A percentile compares a stretch with the other conserved stretches of the same genome.
phyloP scores from a whole-genome alignment of 768 basidiomycete genomes.

The Lactarius deliciosus region DNA sequence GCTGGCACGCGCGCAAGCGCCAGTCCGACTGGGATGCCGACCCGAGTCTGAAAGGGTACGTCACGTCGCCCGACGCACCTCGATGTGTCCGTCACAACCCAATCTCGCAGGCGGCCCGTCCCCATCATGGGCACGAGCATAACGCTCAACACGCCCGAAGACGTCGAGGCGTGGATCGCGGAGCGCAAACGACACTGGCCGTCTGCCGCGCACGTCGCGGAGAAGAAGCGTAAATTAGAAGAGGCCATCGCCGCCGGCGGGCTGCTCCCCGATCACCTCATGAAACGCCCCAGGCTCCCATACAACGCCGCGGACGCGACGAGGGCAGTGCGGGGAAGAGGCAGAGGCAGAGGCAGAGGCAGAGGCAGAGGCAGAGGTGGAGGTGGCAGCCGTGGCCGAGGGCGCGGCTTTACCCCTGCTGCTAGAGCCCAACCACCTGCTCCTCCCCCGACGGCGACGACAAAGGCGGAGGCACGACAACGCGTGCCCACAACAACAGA shows the following conservation, averaged over 20 bases:
- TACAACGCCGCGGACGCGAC: conserved; percentile 12
- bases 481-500: conserved; percentile 16
- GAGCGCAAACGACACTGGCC: conserved; percentile 90
- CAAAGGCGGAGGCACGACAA: neutral
- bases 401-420: conserved; percentile 26
- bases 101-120: conserved; percentile 55
- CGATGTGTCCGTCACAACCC: neutral
- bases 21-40: conserved; percentile 78
- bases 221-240: conserved; percentile 77
- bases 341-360: conserved; percentile 17
- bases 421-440: neutral
- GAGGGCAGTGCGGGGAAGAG: conserved; percentile 20
- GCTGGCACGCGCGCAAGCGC: conserved; percentile 58
- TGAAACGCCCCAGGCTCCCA: conserved; percentile 42
- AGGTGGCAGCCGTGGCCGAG: conserved; percentile 20
- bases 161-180: conserved; percentile 79
- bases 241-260: conserved; percentile 84
- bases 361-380: neutral
- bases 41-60: conserved; percentile 75
- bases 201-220: conserved; percentile 60
- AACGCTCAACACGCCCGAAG: conserved; percentile 76
- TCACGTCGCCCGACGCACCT: conserved; percentile 8
- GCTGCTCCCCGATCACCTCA: conserved; percentile 49
- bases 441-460: neutral
- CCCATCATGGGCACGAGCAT: conserved; percentile 80